These are phyloP conservation scores for Ustilago shanxiensis DNA, from an alignment of 1,284 basidiomycete species.

Conservation along the genomic window DNA sequence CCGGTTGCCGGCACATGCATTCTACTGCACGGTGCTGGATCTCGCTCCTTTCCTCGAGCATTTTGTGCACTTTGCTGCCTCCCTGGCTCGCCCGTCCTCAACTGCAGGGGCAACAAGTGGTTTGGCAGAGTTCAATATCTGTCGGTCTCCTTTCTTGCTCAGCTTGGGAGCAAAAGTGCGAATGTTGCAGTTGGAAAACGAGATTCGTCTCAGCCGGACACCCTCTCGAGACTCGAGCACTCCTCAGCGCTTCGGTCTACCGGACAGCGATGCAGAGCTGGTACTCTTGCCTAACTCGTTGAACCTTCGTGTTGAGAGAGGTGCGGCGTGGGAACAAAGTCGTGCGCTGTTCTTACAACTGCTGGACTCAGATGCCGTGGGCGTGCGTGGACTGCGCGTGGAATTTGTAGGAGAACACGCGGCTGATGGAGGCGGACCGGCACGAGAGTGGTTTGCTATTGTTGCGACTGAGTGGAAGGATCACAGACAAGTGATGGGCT, in stretches of 20 bases:
- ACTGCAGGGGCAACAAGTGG: background rate
- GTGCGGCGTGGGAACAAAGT: slow-evolving; percentile 29
- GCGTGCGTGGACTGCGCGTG: slow-evolving; percentile 40
- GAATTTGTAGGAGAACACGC: slow-evolving; percentile 54
- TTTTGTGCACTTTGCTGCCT: slow-evolving; percentile 32
- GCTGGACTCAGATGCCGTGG: slow-evolving; percentile 20
- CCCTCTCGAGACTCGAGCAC: background rate
- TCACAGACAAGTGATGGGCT: slow-evolving; percentile 1
- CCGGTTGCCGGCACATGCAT: slow-evolving; percentile 21
- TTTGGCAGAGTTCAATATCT: slow-evolving; percentile 45
- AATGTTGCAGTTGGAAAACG: slow-evolving; percentile 51
- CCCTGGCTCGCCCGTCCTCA: slow-evolving; percentile 3
- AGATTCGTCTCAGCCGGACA: slow-evolving; percentile 26
- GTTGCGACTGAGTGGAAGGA: slow-evolving; percentile 32
- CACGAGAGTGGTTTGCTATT: slow-evolving; percentile 57
- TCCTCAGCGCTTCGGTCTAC: background rate
- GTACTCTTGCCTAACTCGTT: slow-evolving; percentile 23
- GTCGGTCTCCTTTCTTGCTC: slow-evolving; percentile 38
- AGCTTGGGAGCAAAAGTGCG: slow-evolving; percentile 54
- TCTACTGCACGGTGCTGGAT: slow-evolving; percentile 50
- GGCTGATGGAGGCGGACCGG: slow-evolving; percentile 58
- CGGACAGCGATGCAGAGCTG: slow-evolving; percentile 16
- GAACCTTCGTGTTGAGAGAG: slow-evolving; percentile 29
- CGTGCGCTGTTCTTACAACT: slow-evolving; percentile 24
- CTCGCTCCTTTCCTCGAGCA: slow-evolving; percentile 48